Evolutionary conservation across 2,329 filamentous ascomycete genomes (phyloP).

Genomic region (Metarhizium guizhouense): DNA sequence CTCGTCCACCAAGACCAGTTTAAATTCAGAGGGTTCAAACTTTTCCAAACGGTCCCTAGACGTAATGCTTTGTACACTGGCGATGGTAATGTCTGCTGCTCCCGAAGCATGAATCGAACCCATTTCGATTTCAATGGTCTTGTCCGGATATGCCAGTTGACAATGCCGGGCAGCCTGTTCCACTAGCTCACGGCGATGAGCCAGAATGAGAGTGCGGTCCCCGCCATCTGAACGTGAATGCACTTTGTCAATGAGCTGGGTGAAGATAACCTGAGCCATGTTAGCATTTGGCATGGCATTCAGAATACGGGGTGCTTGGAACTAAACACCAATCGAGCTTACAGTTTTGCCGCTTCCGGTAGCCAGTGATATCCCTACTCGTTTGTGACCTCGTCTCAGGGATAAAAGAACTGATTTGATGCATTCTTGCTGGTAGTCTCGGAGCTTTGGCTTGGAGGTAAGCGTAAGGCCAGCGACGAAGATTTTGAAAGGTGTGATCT

Average conservation of each 20-base stretch:
- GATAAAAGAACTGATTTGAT: constrained; percentile 71
- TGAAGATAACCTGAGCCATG: constrained; percentile 72
- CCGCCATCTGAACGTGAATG: constrained; percentile 36
- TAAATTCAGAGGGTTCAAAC: constrained; percentile 72
- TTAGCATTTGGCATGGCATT: neutral
- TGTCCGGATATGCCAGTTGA: constrained; percentile 66
- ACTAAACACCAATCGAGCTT: constrained; percentile 14
- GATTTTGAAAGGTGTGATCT: constrained; percentile 10
- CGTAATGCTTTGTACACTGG: constrained; percentile 77
- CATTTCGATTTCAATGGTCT: constrained; percentile 87
- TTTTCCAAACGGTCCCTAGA: constrained; percentile 71
- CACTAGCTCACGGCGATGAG: constrained; percentile 85
- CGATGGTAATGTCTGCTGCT: constrained; percentile 82
- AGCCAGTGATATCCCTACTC: constrained; percentile 75
- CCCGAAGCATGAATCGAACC: constrained; percentile 68
- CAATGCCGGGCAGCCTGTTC: constrained; percentile 91
- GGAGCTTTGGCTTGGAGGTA: constrained; percentile 46
- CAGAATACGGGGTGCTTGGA: neutral
- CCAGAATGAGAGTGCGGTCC: constrained; percentile 80
- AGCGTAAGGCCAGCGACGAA: constrained; percentile 14
- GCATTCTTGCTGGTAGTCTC: constrained; percentile 85
- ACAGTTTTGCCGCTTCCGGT: constrained; percentile 88
- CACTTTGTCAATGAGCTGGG: constrained; percentile 80
- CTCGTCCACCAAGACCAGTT: constrained; percentile 89
- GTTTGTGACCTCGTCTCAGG: constrained; percentile 61